phyloP scores from a whole-genome alignment of 164 flowering plant species.

The Akebia trifoliata region DNA sequence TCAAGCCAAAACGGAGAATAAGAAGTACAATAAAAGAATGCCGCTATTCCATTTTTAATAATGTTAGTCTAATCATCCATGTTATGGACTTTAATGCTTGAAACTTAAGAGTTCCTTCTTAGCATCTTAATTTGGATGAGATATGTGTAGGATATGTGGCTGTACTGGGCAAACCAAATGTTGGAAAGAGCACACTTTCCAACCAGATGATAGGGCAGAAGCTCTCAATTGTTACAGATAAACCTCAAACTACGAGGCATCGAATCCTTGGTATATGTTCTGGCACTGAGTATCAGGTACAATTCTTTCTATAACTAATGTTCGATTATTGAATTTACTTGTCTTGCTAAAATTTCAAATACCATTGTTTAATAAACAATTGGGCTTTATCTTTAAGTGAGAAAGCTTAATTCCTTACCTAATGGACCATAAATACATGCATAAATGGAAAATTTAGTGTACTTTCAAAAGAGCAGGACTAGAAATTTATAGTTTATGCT shows the following conservation, averaged over 20 bases:
- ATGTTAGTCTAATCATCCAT: too few species aligned
- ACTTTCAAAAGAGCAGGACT: too few species aligned
- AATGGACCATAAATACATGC: neutral
- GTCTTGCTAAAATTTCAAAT: neutral
- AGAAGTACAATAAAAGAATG: too few species aligned
- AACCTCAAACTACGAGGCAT: constrained; percentile 97
- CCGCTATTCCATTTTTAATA: too few species aligned
- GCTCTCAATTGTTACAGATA: constrained; percentile 90
- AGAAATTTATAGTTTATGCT: too few species aligned
- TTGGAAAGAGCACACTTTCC: constrained; percentile 92
- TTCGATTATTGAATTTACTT: neutral
- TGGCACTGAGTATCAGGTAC: constrained; percentile 82
- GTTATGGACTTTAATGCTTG: neutral
- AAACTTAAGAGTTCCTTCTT: neutral
- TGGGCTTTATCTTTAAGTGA: neutral
- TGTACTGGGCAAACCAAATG: constrained; percentile 93
- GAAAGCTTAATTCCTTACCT: neutral
- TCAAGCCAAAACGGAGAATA: too few species aligned
- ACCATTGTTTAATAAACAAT: neutral
- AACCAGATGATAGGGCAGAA: constrained; percentile 98
- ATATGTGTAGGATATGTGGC: constrained; percentile 80
- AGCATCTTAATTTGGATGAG: constrained; percentile 5
- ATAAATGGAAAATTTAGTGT: too few species aligned
- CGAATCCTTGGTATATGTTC: constrained; percentile 95
- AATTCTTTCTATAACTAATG: constrained; percentile 12